Evolutionary conservation across 2,329 filamentous ascomycete species (phyloP).

Genomic region (Curvularia verruculosa): DNA sequence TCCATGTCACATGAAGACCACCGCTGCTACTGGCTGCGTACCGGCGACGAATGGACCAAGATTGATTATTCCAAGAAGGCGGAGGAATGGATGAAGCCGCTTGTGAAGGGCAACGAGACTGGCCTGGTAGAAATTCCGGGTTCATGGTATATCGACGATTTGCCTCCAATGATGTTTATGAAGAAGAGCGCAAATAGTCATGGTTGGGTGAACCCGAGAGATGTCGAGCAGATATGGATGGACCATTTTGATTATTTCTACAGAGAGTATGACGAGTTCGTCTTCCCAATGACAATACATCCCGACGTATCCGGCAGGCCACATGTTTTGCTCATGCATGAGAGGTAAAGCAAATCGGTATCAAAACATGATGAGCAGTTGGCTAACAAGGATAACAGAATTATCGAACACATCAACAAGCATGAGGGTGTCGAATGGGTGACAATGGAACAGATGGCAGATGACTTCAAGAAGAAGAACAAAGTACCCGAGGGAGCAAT

Average conservation of each 20-base stretch:
- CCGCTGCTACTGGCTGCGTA: conserved; percentile 67
- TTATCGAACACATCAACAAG: conserved; percentile 73
- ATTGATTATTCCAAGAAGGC: conserved; percentile 70
- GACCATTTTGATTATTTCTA: conserved; percentile 78
- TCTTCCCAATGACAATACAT: conserved; percentile 79
- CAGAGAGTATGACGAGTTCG: conserved; percentile 75
- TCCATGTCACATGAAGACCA: conserved; percentile 70
- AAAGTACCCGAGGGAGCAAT: conserved; percentile 62
- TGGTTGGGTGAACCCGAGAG: conserved; percentile 63
- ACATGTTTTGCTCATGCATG: conserved; percentile 75
- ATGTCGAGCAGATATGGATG: conserved; percentile 69
- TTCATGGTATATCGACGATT: conserved; percentile 63
- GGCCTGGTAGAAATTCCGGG: background rate
- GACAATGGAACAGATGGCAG: conserved; percentile 74
- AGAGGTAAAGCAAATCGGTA: conserved; percentile 57
- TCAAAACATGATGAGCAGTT: too few species aligned
- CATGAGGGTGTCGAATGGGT: conserved; percentile 67
- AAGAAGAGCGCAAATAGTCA: conserved; percentile 70
- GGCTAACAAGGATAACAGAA: conserved; percentile 37
- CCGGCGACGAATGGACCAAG: conserved; percentile 70
- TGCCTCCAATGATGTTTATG: conserved; percentile 74
- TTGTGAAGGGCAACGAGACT: background rate
- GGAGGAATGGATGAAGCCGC: conserved; percentile 68
- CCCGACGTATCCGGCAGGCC: conserved; percentile 69
- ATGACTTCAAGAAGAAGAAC: conserved; percentile 74